Conservation (phyloP, 192 early-diverging fungal species). For the Linnemannia elongata region DNA sequence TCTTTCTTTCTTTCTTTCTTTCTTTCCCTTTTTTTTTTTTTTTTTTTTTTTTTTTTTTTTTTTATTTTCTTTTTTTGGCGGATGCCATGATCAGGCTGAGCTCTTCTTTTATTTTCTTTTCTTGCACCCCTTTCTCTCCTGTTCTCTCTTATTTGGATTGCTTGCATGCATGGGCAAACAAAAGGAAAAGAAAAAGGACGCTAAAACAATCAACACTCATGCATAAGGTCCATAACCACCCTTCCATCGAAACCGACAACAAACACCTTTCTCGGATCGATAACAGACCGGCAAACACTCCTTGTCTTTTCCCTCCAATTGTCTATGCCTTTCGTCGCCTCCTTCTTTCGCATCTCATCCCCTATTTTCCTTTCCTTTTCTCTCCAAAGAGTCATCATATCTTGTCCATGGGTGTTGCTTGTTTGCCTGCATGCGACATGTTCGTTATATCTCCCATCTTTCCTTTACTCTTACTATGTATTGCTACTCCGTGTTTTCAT, state of each 20-base stretch:
- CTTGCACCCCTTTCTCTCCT: too few species aligned
- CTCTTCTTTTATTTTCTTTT: neutral
- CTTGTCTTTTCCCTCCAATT: neutral
- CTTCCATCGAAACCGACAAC: slow-evolving; percentile 5
- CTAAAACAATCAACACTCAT: neutral
- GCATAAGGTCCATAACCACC: neutral
- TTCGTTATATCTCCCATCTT: neutral
- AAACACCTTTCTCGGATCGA: neutral
- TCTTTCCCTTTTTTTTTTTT: neutral
- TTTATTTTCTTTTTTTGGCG: neutral
- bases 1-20: neutral
- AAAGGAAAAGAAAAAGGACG: neutral
- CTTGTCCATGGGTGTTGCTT: neutral
- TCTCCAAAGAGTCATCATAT: too few species aligned
- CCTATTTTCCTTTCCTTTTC: neutral
- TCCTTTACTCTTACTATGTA: neutral
- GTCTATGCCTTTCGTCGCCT: neutral
- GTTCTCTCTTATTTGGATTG: too few species aligned
- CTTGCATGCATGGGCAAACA: neutral
- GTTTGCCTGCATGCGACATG: neutral
- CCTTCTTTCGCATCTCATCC: neutral
- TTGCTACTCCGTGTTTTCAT: neutral
- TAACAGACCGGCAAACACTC: neutral
- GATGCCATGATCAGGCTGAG: neutral
- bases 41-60: neutral